Evolutionary conservation across 352 stramenopile species (phyloP), one percentile per base, ranked within the genome.

Genomic region (Thalassiosira pacifica): DNA sequence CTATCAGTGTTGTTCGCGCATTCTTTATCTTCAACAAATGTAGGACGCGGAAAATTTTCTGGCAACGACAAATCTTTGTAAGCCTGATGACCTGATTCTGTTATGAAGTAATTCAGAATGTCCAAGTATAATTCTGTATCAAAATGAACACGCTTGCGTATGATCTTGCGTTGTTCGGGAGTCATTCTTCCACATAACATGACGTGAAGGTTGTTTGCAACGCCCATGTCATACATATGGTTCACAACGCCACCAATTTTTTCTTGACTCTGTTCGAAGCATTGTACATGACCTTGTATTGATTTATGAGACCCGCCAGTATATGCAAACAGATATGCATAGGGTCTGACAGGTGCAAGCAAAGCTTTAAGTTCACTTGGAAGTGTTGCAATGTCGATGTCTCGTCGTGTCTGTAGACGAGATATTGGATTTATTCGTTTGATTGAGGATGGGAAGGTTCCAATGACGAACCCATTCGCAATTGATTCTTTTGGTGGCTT

Each of bases 181-280:
- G 76, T 84, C 67, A 84, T 75, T 34, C 59, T 32, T 18, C 76
- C 67, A 40, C 31, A 74, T 29, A 84, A 42, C 8, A 84, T 57
- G 42, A 22, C 10, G 53, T 75, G 69, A n/a, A 83, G 29, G 24
- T 73, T 52, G 0, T 64, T 8, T 6, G 1, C 6, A 8, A 64
- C 45, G 53, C 64, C 64, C n/a, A 40, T 72, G 4, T 57, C 9
- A 34, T 24, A 11, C 5, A 60, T 4, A 53, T 76, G 40, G n/a
- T n/a, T n/a, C n/a, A n/a, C n/a, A n/a, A n/a, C n/a, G n/a, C n/a
- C n/a, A n/a, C n/a, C n/a, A n/a, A n/a, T n/a, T n/a, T n/a, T n/a
- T n/a, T 22, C 10, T 27, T 65, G 32, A 8, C 2, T 29, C 31
- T 76, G 64, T 31, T 75, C 64, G 22, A 76, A 82, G 24, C 52